Base-by-base conservation (phyloP, 108 stramenopile species). In the Bacterosira constricta region DNA sequence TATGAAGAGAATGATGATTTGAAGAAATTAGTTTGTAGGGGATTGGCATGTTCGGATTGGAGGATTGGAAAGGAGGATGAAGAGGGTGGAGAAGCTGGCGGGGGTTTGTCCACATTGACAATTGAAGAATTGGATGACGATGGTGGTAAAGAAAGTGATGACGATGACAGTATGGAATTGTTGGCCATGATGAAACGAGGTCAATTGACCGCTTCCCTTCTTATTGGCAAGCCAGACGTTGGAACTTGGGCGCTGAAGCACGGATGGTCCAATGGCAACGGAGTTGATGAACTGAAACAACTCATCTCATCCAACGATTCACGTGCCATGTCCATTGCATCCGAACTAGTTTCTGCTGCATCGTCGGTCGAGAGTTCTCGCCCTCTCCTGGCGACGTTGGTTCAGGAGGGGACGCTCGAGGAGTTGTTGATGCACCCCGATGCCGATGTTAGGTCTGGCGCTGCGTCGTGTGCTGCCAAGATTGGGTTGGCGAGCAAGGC, bases 401-500 rank as follows among this genome's bases (percentile, higher is more conserved):
- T 95, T 23, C 45, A 75, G 44, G 75, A 85, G 9, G 86, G 85
- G 15, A 63, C 83, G 0, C 77, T 92, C 23, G 84, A 88, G 18
- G 57, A 64, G 30, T 71, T 95, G 27, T 69, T 95, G 10, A 57
- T 51, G 15, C 79, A 84, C 56, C 57, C 73, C 0, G 85, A 92
- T 78, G 85, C 80, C 0, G 88, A 88, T 58, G 88, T 92, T 61
- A 81, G 88, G 37, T 86, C 88, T 12, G 91, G 90, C 4, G 94
- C 90, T 32, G 91, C 94, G 23, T 89, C 94, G 1, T 89, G 90
- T 31, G 72, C 90, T 35, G 91, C 94, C 12, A 95, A 95, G 64
- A 81, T 95, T 41, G 91, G 94, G 35, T 75, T 95, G 47, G 88
- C 87, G 10, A 85, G 87, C 41, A 85, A 85, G 21, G 62, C 75